Evolutionary conservation across 2,329 filamentous ascomycete species (phyloP), one percentile per base, ranked within the genome.

Genomic region (Onygenales sp.): DNA sequence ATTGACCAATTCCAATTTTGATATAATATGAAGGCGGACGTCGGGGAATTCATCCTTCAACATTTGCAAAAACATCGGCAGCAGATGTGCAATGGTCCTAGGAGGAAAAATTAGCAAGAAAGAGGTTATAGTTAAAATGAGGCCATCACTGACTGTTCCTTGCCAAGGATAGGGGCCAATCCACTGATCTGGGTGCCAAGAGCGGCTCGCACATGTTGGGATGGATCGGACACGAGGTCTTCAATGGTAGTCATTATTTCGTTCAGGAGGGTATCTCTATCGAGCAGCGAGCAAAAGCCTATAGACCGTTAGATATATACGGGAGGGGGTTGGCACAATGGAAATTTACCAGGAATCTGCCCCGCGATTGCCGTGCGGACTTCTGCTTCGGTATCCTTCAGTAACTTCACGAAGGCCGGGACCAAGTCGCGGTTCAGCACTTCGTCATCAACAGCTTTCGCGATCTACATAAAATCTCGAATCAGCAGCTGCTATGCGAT

Each of bases 51-150:
- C 93, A 65, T 98, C 93, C 80, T 97, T 98, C 64, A 98, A 84
- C 93, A 98, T 98, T 70, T 95, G 88, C 52, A 98, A 80, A 73
- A 98, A 97, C 92, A 98, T 98, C 52, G 93, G 93, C 44, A 98
- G 82, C 44, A 98, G 83, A 69, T 98, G 93, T 62, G 93, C 86
- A 61, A 95, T 97, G 33, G 93, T 98, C 72, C 88, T 93, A 60
- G 32, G n/a, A 1, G 46, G 39, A 52, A 56, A 62, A 56, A 40
- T 58, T 48, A 64, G 57, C 58, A 52, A 52, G 49, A 51, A 52
- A 42, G 42, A 45, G 42, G 14, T 52, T 31, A 48, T 51, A 51
- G 6, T 6, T 6, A 50, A 49, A 6, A 49, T 27, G 11, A 17
- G 45, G 46, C 27, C 46, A 42, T 39, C 42, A 74, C 86, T 65